Evolutionary conservation across 805 yeast species (phyloP).

Genomic region (Monosporozyma siamensis): DNA sequence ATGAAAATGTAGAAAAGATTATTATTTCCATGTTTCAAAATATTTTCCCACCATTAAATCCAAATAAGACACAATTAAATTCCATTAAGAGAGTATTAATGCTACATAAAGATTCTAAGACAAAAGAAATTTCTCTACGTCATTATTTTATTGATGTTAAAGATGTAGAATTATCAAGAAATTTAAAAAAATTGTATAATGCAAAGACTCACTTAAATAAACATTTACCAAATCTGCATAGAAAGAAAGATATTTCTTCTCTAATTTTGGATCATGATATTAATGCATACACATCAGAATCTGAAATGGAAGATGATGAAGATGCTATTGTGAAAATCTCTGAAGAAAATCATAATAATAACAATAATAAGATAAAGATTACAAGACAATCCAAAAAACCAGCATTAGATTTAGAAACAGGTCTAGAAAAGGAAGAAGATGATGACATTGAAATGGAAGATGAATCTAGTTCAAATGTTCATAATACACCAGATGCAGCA

Average conservation of each 20-base stretch:
- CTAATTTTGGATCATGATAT: constrained; percentile 72
- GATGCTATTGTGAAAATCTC: constrained; percentile 70
- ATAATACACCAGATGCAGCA: constrained; percentile 5
- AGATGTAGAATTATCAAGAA: constrained; percentile 66
- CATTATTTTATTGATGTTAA: constrained; percentile 86
- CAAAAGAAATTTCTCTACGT: constrained; percentile 72
- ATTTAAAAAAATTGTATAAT: constrained; percentile 59
- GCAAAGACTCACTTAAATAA: constrained; percentile 53
- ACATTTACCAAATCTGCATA: constrained; percentile 58
- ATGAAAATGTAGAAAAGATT: constrained; percentile 62
- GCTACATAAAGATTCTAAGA: constrained; percentile 60
- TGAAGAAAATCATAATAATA: constrained; percentile 24
- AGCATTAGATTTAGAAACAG: constrained; percentile 15
- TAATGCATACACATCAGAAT: constrained; percentile 74
- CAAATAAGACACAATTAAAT: constrained; percentile 63
- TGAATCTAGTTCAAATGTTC: constrained; percentile 6
- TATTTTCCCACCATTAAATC: constrained; percentile 91
- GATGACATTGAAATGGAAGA: constrained; percentile 9
- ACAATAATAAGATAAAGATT: constrained; percentile 9
- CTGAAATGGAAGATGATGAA: constrained; percentile 93
- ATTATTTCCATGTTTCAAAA: constrained; percentile 86
- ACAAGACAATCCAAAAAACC: constrained; percentile 13
- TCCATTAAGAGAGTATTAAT: constrained; percentile 78
- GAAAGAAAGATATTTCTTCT: constrained; percentile 70
- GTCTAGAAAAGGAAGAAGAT: constrained; percentile 15